Evolutionary conservation across 805 yeast genomes (phyloP).

Genomic region (Candida boidinii): DNA sequence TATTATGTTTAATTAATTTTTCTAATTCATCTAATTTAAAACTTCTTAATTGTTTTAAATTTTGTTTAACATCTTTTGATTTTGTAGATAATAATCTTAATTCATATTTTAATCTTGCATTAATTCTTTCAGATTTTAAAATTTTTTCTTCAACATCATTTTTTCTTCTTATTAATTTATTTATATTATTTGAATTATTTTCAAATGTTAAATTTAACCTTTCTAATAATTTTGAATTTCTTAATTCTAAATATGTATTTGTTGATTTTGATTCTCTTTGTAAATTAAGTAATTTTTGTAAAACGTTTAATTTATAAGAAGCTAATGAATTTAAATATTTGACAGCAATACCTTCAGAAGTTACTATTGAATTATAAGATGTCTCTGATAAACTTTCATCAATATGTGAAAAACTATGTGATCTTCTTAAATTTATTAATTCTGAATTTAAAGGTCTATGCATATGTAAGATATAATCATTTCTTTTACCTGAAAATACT

Average conservation of each 20-base stretch:
- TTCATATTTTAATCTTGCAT: conserved; percentile 60
- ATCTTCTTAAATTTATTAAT: conserved; percentile 17
- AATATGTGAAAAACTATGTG: conserved; percentile 25
- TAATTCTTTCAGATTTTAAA: conserved; percentile 43
- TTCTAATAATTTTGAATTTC: too few species aligned
- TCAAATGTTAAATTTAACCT: conserved; percentile 4
- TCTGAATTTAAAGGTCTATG: conserved; percentile 1
- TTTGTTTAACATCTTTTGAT: conserved; percentile 60
- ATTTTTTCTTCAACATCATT: conserved; percentile 28
- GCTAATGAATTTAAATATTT: conserved; percentile 13
- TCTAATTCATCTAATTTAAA: conserved; percentile 25
- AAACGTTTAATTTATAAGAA: conserved; percentile 13
- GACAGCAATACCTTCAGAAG: conserved; percentile 18
- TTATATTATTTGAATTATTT: conserved; percentile 7
- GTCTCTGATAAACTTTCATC: conserved; percentile 12
- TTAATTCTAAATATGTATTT: too few species aligned
- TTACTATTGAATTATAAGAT: conserved; percentile 7
- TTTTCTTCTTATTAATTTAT: conserved; percentile 14
- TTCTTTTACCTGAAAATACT: too few species aligned
- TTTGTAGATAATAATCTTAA: conserved; percentile 48
- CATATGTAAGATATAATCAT: background rate
- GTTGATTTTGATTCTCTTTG: too few species aligned
- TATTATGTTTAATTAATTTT: conserved; percentile 8
- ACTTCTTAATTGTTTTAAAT: conserved; percentile 26
- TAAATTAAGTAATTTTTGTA: too few species aligned